Conservation (phyloP, 1,284 basidiomycete species). For the Boletus subluridellus region DNA sequence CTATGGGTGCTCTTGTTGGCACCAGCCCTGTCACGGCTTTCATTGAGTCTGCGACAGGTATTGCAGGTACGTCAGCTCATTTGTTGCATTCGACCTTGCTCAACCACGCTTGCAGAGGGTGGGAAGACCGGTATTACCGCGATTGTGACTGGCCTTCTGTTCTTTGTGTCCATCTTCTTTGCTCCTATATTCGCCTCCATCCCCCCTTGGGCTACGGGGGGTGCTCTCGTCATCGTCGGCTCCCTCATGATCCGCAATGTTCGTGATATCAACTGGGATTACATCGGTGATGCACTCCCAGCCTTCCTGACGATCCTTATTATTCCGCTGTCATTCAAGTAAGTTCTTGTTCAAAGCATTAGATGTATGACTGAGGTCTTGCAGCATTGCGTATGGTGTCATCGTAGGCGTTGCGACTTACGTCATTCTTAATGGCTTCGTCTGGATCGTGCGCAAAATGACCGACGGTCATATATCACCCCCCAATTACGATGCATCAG, state of each 20-base stretch:
- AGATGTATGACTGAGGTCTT: constrained; percentile 18
- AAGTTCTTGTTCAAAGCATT: constrained; percentile 20
- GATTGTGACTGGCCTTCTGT: constrained; percentile 69
- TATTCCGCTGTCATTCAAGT: constrained; percentile 80
- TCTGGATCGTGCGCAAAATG: constrained; percentile 55
- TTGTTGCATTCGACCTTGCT: background rate
- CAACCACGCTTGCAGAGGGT: constrained; percentile 54
- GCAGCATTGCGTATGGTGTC: constrained; percentile 85
- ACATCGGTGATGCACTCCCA: constrained; percentile 81
- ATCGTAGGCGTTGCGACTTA: constrained; percentile 77
- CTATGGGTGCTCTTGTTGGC: constrained; percentile 79
- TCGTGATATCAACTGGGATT: constrained; percentile 86
- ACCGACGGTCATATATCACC: constrained; percentile 64
- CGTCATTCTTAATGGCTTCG: constrained; percentile 70
- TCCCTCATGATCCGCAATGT: constrained; percentile 88
- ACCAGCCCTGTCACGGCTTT: constrained; percentile 87
- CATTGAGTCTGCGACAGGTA: constrained; percentile 81
- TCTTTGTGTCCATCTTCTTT: constrained; percentile 87
- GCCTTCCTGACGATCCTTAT: constrained; percentile 77
- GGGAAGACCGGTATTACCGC: constrained; percentile 87
- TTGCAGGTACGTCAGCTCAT: constrained; percentile 47
- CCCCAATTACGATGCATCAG: constrained; percentile 59
- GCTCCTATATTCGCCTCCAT: constrained; percentile 88
- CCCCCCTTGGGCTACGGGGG: constrained; percentile 85
- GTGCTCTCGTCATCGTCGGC: constrained; percentile 83